Conservation (phyloP, 805 yeast genomes). For the Wickerhamiella dianesei region DNA sequence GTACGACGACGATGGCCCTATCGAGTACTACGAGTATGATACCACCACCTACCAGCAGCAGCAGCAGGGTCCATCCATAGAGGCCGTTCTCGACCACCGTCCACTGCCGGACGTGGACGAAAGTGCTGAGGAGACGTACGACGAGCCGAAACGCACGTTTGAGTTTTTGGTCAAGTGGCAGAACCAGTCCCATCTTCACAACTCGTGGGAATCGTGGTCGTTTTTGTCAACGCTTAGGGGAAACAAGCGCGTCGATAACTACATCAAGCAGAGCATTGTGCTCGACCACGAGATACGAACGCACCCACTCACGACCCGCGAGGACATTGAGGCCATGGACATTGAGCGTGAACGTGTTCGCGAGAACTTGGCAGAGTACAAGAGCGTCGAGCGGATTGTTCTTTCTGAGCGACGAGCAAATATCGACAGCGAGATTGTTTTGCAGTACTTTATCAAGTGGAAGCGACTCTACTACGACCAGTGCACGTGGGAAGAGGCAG, state of each 20-base stretch:
- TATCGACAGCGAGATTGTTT: constrained; percentile 47
- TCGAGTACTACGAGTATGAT: constrained; percentile 3
- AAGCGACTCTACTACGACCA: constrained; percentile 84
- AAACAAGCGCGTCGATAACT: constrained; percentile 75
- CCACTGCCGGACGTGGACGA: constrained; percentile 25
- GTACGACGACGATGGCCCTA: constrained; percentile 10
- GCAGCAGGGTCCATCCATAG: constrained; percentile 26
- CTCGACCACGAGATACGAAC: constrained; percentile 61
- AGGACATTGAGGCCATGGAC: constrained; percentile 88
- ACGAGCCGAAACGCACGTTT: constrained; percentile 45
- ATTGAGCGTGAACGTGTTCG: constrained; percentile 73
- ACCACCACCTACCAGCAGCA: constrained; percentile 4
- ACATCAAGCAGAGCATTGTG: constrained; percentile 62
- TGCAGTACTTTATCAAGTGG: constrained; percentile 89
- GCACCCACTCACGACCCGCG: constrained; percentile 75
- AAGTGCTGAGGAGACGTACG: constrained; percentile 21
- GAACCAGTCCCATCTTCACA: constrained; percentile 78
- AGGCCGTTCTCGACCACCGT: constrained; percentile 43
- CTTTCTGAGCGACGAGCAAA: constrained; percentile 53
- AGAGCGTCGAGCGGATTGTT: constrained; percentile 78
- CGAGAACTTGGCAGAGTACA: constrained; percentile 73
- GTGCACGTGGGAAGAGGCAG: constrained; percentile 94
- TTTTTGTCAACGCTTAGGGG: constrained; percentile 45
- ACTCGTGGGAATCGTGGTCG: constrained; percentile 76
- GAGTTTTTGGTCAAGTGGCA: constrained; percentile 68